phyloP scores from a whole-genome alignment of 495 filamentous ascomycete genomes.

The Tuber umbilicatum region DNA sequence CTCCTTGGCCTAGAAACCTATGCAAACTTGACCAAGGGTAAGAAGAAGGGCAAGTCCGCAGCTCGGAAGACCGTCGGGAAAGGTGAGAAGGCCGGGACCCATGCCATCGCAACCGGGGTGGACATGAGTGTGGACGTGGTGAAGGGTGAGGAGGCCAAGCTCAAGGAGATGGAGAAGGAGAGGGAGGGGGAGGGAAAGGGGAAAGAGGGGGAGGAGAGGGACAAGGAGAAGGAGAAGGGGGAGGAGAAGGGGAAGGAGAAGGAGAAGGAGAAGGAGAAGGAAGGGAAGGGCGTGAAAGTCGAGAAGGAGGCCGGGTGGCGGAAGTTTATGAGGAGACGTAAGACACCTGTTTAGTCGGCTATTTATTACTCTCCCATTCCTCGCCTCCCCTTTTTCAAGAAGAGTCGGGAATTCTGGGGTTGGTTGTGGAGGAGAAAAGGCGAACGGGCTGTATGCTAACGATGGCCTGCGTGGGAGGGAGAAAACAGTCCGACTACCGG shows the following conservation, averaged over 20 bases:
- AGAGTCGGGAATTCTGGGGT: not conserved
- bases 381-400: not conserved
- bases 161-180: constrained; percentile 21
- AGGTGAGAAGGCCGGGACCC: constrained; percentile 20
- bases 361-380: not conserved
- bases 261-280: constrained; percentile 9
- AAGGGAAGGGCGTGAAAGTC: constrained; percentile 16
- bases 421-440: not conserved
- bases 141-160: constrained; percentile 27
- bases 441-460: not conserved
- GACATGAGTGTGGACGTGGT: constrained; percentile 17
- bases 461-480: not conserved
- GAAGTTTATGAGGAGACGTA: constrained; percentile 23
- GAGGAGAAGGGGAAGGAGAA: too few species aligned
- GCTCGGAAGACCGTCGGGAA: constrained; percentile 42
- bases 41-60: constrained; percentile 53
- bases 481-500: not conserved
- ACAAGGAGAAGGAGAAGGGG: constrained; percentile 17
- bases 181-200: not conserved
- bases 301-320: constrained; percentile 5
- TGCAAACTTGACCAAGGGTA: constrained; percentile 50
- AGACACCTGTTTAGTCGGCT: constrained; percentile 2
- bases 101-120: constrained; percentile 7
- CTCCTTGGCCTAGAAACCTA: constrained; percentile 79
- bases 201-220: constrained; percentile 11